Evolutionary conservation across 2,329 filamentous ascomycete species (phyloP), one percentile per base, ranked within the genome.

Genomic region (Parastagonospora nodorum): DNA sequence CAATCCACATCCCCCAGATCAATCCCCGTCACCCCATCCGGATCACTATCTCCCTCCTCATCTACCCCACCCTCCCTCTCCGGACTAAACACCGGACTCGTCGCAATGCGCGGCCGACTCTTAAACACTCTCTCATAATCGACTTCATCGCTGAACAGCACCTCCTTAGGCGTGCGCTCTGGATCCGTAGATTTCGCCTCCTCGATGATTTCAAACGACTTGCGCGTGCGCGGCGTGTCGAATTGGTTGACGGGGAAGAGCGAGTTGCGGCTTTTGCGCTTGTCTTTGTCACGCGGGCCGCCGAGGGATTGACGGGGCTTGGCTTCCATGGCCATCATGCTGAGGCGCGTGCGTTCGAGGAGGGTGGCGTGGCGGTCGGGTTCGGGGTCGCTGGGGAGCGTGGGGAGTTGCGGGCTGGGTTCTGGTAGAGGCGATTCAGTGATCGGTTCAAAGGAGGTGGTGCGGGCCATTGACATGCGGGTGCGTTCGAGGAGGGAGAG

Each of bases 111-210:
- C 0, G 92, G 92, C 58, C 92, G 77, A 57, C 89, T 92, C 74
- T 87, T 90, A 71, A 97, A 97, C 1, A 96, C 87, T 24, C 87
- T 88, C 51, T 89, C 88, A 71, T 91, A 89, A 53, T 95, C 90
- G 4, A 82, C 80, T 58, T 90, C 86, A 47, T 87, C 82, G 12
- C 81, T 81, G 27, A 96, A 86, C 35, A 96, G 75, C 57, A 87
- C 83, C 65, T 93, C 88, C 0, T 82, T 80, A 8, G 89, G 80
- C 1, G 85, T 80, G 4, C 78, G 55, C 15, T 52, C 75, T 56
- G 45, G 39, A 49, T 51, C 28, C 36, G 53, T 48, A 38, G 45
- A 51, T 43, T 39, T 48, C 6, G 37, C 50, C 15, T 69, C 63
- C 38, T 70, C 66, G 12, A 66, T 49, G 7, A 46, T 37, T 33